phyloP scores from a whole-genome alignment of 495 filamentous ascomycete genomes.

The Penicillium robsamsonii region DNA sequence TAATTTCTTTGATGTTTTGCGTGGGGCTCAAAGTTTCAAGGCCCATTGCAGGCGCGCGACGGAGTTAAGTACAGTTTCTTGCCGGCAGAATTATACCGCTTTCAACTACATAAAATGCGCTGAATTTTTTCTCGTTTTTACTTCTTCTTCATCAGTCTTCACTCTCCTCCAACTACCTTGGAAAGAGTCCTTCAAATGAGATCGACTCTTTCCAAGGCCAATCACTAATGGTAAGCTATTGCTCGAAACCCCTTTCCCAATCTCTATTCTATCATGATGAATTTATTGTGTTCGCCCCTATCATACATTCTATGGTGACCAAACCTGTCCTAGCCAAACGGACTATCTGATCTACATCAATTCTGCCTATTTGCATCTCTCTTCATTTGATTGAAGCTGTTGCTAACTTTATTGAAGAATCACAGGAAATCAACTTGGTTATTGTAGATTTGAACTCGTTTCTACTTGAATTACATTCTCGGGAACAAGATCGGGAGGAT shows the following conservation, averaged over 20 bases:
- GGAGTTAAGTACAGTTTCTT: slow-evolving; percentile 25
- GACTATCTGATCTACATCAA: slow-evolving; percentile 63
- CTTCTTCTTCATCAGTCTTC: slow-evolving; percentile 12
- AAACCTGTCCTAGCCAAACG: slow-evolving; percentile 90
- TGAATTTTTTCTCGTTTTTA: slow-evolving; percentile 8
- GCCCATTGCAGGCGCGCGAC: slow-evolving; percentile 17
- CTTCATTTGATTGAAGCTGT: slow-evolving; percentile 14
- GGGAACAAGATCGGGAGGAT: background rate
- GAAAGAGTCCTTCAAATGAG: slow-evolving; percentile 15
- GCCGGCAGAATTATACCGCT: slow-evolving; percentile 17
- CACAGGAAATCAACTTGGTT: slow-evolving; percentile 10
- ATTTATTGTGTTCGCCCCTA: slow-evolving; percentile 83
- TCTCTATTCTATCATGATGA: slow-evolving; percentile 67
- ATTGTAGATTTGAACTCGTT: background rate
- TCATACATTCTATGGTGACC: slow-evolving; percentile 83
- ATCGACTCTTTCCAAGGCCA: slow-evolving; percentile 10
- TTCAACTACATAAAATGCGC: slow-evolving; percentile 7
- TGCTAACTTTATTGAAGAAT: slow-evolving; percentile 34
- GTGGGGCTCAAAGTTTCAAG: slow-evolving; percentile 20
- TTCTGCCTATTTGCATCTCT: slow-evolving; percentile 18
- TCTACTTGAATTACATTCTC: background rate
- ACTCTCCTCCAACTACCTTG: slow-evolving; percentile 11
- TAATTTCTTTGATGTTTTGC: slow-evolving; percentile 15
- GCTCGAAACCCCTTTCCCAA: slow-evolving; percentile 11
- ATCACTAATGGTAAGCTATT: slow-evolving; percentile 41